Percentiles rank a stretch among this genome's conserved stretches.
Conservation (phyloP, 140 eudicot species). For the Bidens hawaiensis region DNA sequence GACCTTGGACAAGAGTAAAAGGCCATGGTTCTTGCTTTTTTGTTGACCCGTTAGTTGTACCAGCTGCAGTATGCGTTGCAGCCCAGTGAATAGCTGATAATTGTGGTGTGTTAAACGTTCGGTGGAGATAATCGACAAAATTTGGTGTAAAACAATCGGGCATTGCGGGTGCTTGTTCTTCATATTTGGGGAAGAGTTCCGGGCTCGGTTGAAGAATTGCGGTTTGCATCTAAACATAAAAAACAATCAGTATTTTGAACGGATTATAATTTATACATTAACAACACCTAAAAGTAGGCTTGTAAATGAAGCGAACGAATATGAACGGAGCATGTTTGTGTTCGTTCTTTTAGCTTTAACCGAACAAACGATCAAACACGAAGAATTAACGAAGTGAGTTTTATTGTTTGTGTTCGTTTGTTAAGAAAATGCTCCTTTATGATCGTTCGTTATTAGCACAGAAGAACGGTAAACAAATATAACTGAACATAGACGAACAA, state of each 20-base stretch:
- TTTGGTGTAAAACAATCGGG: constrained; percentile 93
- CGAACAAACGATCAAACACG: too few species aligned
- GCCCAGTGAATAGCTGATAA: constrained; percentile 98
- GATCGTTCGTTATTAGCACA: too few species aligned
- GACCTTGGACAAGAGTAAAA: constrained; percentile 93
- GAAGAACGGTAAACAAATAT: too few species aligned
- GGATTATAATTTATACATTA: not conserved
- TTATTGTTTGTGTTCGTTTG: too few species aligned
- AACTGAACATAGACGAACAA: too few species aligned
- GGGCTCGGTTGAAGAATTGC: constrained; percentile 95
- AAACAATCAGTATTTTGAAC: not conserved
- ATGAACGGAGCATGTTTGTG: too few species aligned
- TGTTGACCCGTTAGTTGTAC: constrained; percentile 59
- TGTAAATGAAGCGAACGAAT: too few species aligned
- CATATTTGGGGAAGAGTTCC: constrained; percentile 83
- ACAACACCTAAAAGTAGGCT: too few species aligned
- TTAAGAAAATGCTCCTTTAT: too few species aligned
- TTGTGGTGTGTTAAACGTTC: constrained; percentile 82
- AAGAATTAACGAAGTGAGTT: too few species aligned
- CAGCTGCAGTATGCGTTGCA: constrained; percentile 96
- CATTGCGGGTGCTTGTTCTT: constrained; percentile 88
- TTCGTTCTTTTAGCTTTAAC: too few species aligned
- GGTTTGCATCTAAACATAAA: constrained; percentile 73
- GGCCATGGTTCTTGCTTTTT: constrained; percentile 98
- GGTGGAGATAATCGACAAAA: constrained; percentile 68